Evolutionary conservation across 2,329 filamentous ascomycete species (phyloP).

Genomic region (Colletotrichum tofieldiae): DNA sequence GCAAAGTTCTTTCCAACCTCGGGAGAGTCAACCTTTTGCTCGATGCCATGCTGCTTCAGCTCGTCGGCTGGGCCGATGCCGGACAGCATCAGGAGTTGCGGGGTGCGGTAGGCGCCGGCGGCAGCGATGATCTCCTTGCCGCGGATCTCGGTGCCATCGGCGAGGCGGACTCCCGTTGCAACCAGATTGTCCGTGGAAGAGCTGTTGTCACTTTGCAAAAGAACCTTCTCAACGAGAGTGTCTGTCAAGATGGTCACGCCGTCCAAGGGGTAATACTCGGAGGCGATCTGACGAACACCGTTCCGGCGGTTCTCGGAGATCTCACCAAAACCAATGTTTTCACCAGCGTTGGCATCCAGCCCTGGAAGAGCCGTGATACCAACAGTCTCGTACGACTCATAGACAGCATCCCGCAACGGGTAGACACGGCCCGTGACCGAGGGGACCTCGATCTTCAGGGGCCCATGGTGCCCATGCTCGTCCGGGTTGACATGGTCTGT

Average conservation of each 20-base stretch:
- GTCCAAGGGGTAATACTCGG: slow-evolving; percentile 47
- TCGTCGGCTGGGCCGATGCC: slow-evolving; percentile 65
- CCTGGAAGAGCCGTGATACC: slow-evolving; percentile 50
- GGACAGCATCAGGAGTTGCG: slow-evolving; percentile 67
- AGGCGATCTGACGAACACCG: slow-evolving; percentile 47
- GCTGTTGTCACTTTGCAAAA: slow-evolving; percentile 32
- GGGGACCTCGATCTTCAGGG: slow-evolving; percentile 52
- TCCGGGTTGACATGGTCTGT: slow-evolving; percentile 48
- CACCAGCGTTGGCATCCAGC: slow-evolving; percentile 49
- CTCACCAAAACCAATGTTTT: slow-evolving; percentile 53
- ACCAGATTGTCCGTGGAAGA: slow-evolving; percentile 11
- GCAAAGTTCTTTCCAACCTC: slow-evolving; percentile 67
- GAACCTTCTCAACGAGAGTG: slow-evolving; percentile 46
- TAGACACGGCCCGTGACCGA: slow-evolving; percentile 54
- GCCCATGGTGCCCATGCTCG: slow-evolving; percentile 57
- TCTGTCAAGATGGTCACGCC: slow-evolving; percentile 48
- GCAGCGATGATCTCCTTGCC: slow-evolving; percentile 58
- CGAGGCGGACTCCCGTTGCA: slow-evolving; percentile 50
- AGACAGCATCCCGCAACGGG: slow-evolving; percentile 54
- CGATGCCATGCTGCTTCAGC: slow-evolving; percentile 57
- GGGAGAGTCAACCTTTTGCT: slow-evolving; percentile 58
- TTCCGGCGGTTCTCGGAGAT: slow-evolving; percentile 49
- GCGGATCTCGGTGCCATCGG: slow-evolving; percentile 48
- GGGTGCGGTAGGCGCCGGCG: slow-evolving; percentile 66
- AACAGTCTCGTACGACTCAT: slow-evolving; percentile 59